Evolutionary conservation across 768 basidiomycete species (phyloP).

Genomic region (Cyathus striatus): DNA sequence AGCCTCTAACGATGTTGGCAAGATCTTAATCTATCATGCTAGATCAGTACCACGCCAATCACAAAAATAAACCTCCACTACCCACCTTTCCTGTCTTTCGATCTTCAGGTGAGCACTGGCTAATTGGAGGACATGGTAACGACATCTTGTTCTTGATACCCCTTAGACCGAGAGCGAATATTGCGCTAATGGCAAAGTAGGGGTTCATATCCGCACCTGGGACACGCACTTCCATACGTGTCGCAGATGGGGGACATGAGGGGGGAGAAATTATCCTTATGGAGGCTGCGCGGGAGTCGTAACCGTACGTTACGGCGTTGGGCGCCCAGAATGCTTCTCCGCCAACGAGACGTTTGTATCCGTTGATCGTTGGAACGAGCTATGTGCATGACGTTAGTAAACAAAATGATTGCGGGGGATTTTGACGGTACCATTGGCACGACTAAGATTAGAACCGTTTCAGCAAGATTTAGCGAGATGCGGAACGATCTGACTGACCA

Average conservation of each 20-base stretch:
- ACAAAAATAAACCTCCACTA: neutral
- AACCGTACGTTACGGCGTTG: conserved; percentile 90
- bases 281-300: conserved; percentile 90
- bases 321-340: conserved; percentile 95
- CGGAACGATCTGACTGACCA: conserved; percentile 39
- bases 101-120: conserved; percentile 49
- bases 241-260: conserved; percentile 72
- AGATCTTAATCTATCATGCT: conserved; percentile 53
- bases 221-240: conserved; percentile 89
- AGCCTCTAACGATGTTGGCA: conserved; percentile 74
- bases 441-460: conserved; percentile 32
- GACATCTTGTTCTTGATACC: conserved; percentile 77
- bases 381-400: conserved; percentile 17
- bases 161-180: conserved; percentile 81
- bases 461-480: conserved; percentile 1
- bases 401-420: neutral
- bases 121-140: conserved; percentile 69
- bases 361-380: conserved; percentile 90
- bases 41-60: neutral
- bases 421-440: conserved; percentile 65
- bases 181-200: conserved; percentile 82
- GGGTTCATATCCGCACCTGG: conserved; percentile 98
- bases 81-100: conserved; percentile 50
- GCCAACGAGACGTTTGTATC: conserved; percentile 94
- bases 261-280: conserved; percentile 93